Evolutionary conservation across 768 basidiomycete genomes (phyloP).

Genomic region (Crucibulum laeve): DNA sequence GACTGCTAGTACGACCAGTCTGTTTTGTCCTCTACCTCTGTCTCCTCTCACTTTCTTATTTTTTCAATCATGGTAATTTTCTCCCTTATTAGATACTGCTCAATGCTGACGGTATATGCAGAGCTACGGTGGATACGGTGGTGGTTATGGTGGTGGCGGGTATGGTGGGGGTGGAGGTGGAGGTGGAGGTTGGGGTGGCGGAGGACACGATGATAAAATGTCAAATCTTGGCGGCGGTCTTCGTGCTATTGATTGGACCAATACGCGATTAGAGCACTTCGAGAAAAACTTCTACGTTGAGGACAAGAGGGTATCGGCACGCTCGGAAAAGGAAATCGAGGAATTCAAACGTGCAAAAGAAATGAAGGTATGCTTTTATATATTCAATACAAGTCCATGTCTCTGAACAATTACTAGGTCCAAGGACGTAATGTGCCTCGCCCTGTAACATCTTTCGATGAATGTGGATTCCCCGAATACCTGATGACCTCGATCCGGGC

Average conservation of each 20-base stretch:
- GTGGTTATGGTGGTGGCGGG: conserved; percentile 28
- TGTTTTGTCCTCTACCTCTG: no score
- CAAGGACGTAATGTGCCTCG: conserved; percentile 87
- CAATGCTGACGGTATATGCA: conserved; percentile 11
- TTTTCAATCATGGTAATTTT: background rate
- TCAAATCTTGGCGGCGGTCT: conserved; percentile 77
- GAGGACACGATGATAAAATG: conserved; percentile 69
- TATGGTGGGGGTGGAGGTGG: conserved; percentile 42
- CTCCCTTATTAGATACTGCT: background rate
- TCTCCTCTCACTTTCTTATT: background rate
- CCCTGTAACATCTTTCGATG: conserved; percentile 89
- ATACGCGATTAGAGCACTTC: conserved; percentile 71
- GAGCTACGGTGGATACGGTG: conserved; percentile 40
- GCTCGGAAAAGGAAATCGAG: conserved; percentile 81
- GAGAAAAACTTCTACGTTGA: conserved; percentile 99
- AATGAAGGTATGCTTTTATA: conserved; percentile 61
- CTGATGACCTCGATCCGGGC: conserved; percentile 90
- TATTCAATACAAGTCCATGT: conserved; percentile 2
- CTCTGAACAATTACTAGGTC: conserved; percentile 40
- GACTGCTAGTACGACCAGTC: no score
- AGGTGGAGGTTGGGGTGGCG: conserved; percentile 50
- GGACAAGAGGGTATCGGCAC: conserved; percentile 75
- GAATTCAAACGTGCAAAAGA: conserved; percentile 82
- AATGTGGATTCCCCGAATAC: conserved; percentile 95
- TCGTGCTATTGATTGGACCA: conserved; percentile 80